Percentiles rank a stretch among this genome's conserved stretches.
Conservation (phyloP, 78 protist genomes). For the Bigelowiella natans region DNA sequence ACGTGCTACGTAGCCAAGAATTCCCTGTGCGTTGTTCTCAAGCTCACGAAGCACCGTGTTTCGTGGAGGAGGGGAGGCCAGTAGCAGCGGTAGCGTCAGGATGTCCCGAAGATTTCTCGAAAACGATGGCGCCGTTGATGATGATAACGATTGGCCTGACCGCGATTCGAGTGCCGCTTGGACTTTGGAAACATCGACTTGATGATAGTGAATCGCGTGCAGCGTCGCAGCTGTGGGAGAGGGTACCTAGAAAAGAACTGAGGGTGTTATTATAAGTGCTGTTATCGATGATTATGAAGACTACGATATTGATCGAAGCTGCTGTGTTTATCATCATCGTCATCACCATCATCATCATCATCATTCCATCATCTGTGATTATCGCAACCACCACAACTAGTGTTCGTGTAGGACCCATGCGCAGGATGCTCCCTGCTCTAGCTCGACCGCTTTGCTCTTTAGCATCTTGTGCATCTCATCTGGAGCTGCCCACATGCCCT, state of each 20-base stretch:
- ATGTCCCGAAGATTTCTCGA: too few relatives aligned
- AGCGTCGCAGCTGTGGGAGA: slow-evolving; percentile 39
- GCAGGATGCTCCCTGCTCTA: slow-evolving; percentile 6
- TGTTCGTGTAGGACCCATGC: too few relatives aligned
- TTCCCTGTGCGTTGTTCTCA: slow-evolving; percentile 20
- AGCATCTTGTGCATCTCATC: slow-evolving; percentile 36
- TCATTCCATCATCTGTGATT: neutral
- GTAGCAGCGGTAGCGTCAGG: slow-evolving; percentile 12
- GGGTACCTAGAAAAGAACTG: too few relatives aligned
- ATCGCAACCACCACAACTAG: neutral
- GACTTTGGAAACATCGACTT: neutral
- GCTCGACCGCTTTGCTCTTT: neutral
- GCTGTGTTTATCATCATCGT: too few relatives aligned
- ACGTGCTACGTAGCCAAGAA: slow-evolving; percentile 35
- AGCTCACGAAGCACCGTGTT: slow-evolving; percentile 12
- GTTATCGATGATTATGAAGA: neutral
- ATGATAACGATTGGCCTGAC: neutral
- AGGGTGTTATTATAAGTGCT: slow-evolving; percentile 21
- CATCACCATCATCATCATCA: slow-evolving; percentile 3
- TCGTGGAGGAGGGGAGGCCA: neutral
- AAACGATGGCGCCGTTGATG: too few relatives aligned
- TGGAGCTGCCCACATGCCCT: slow-evolving; percentile 48
- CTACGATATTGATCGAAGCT: too few relatives aligned
- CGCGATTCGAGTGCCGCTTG: neutral
- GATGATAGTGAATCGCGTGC: slow-evolving; percentile 46